These are phyloP conservation scores for Pseudomonodictys pantanalensis DNA, from an alignment of 495 filamentous ascomycete genomes.

Conservation along the genomic window DNA sequence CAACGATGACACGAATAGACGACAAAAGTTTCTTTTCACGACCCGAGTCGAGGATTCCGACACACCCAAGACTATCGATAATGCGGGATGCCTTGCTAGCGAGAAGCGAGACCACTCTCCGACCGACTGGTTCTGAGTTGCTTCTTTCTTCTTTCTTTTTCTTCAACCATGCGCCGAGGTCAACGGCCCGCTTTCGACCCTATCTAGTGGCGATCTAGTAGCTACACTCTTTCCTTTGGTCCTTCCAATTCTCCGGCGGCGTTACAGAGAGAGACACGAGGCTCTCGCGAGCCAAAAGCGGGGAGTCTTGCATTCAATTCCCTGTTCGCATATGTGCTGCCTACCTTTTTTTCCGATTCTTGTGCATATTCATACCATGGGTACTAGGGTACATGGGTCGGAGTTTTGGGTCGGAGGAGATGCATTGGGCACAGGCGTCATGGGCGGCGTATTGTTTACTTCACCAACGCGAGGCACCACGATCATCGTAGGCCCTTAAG, in stretches of 20 bases:
- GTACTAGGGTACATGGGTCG: not conserved
- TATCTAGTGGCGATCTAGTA: constrained; percentile 7
- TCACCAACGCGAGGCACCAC: no score
- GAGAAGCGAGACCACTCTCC: no score
- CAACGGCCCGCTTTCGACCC: not conserved
- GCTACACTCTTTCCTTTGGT: not conserved
- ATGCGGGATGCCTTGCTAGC: no score
- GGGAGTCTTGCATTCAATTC: constrained; percentile 2
- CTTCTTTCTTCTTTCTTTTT: not conserved
- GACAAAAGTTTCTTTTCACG: no score
- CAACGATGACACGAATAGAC: no score
- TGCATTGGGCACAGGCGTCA: not conserved
- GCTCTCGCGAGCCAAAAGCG: constrained; percentile 27
- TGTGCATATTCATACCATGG: not conserved
- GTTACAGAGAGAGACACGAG: constrained; percentile 21
- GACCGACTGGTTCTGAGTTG: no score
- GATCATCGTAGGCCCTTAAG: no score
- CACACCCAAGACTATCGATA: no score
- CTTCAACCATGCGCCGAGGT: not conserved
- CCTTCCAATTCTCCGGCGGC: not conserved
- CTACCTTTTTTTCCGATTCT: not conserved
- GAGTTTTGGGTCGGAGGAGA: not conserved
- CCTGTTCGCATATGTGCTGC: constrained; percentile 18
- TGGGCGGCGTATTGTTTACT: not conserved
- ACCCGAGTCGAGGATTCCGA: no score